A percentile compares a stretch with the other conserved stretches of the same genome.
Evolutionary conservation across 176 grass and related monocot genomes (phyloP).

Genomic region (Rhipidocladum racemiflorum): DNA sequence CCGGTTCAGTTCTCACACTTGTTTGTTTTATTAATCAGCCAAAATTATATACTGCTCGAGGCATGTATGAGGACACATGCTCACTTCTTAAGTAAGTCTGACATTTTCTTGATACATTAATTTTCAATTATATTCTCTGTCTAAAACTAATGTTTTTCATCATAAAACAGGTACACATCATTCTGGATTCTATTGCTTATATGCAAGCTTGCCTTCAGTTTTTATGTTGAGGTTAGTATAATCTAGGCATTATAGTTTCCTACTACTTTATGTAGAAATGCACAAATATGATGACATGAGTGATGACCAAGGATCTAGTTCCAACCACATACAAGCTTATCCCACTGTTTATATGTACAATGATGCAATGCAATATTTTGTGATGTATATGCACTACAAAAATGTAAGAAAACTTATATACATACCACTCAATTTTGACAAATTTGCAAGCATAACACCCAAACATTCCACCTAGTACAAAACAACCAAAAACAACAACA

Average conservation of each 20-base stretch:
- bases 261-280: background rate
- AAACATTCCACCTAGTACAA: no score
- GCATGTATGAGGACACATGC: slow-evolving; percentile 80
- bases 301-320: no score
- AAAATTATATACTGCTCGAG: slow-evolving; percentile 78
- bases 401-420: no score
- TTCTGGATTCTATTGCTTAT: slow-evolving; percentile 98
- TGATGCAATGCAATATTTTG: no score
- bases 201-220: slow-evolving; percentile 95
- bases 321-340: no score
- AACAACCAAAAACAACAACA: no score
- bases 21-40: slow-evolving; percentile 57
- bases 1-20: slow-evolving; percentile 16
- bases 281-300: no score
- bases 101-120: slow-evolving; percentile 14
- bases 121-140: background rate
- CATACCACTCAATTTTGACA: no score
- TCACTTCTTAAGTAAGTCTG: slow-evolving; percentile 84
- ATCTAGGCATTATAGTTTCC: background rate
- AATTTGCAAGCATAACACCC: no score
- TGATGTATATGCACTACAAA: no score
- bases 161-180: slow-evolving; percentile 65
- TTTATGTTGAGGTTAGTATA: slow-evolving; percentile 86
- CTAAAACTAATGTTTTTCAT: slow-evolving; percentile 17
- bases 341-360: no score